A percentile compares a stretch with the other conserved stretches of the same genome.
Evolutionary conservation across 768 basidiomycete genomes (phyloP).

Genomic region (Chalciporus sphaerocephalus): DNA sequence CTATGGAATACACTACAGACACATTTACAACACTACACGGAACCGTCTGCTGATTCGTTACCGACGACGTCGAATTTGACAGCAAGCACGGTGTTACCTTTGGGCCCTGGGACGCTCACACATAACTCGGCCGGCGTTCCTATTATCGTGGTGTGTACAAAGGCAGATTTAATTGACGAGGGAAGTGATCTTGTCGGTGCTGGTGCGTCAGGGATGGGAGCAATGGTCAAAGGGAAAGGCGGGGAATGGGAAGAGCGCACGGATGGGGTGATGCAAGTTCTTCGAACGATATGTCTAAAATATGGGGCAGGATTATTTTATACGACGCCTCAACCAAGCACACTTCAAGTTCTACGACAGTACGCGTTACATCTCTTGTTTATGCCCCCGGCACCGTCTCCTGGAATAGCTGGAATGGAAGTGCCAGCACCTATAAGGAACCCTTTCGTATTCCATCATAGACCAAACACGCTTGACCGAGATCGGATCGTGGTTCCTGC

Average conservation of each 20-base stretch:
- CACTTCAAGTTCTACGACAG: conserved; percentile 71
- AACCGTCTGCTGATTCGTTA: conserved; percentile 66
- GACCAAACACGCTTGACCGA: conserved; percentile 89
- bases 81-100: conserved; percentile 68
- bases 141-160: conserved; percentile 86
- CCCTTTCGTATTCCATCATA: conserved; percentile 81
- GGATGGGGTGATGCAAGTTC: conserved; percentile 92
- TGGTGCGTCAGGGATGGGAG: conserved; percentile 79
- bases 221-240: conserved; percentile 88
- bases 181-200: conserved; percentile 60
- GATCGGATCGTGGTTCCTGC: conserved; percentile 89
- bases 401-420: conserved; percentile 32
- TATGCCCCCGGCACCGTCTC: conserved; percentile 56
- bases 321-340: conserved; percentile 75
- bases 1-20: conserved; percentile 60
- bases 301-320: conserved; percentile 94
- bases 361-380: conserved; percentile 74
- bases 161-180: conserved; percentile 90
- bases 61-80: conserved; percentile 56
- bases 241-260: conserved; percentile 94
- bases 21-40: conserved; percentile 85
- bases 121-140: conserved; percentile 85
- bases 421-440: conserved; percentile 56
- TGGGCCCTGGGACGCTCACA: conserved; percentile 80
- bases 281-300: conserved; percentile 87